A percentile compares a stretch with the other conserved stretches of the same genome.
Evolutionary conservation across 768 basidiomycete genomes (phyloP).

Genomic region (Naganishia vaughanmartiniae): DNA sequence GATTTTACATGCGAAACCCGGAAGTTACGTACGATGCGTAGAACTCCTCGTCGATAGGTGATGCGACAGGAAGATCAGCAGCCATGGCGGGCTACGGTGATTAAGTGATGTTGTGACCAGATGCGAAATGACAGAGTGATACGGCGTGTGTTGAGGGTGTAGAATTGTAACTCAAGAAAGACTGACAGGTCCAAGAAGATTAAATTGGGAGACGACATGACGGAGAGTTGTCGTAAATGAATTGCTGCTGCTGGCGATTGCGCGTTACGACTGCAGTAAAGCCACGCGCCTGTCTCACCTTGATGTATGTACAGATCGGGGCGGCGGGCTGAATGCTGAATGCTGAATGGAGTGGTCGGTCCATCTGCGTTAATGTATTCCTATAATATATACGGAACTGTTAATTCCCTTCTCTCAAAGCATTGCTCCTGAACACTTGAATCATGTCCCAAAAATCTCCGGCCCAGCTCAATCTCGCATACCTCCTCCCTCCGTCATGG

Average conservation of each 20-base stretch:
- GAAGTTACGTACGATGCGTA: slow-evolving; percentile 45
- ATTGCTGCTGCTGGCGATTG: neutral
- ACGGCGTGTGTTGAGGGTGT: neutral
- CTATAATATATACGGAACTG: neutral
- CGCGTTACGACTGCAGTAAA: slow-evolving; percentile 2
- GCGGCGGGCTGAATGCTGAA: no score
- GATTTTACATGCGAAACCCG: slow-evolving; percentile 15
- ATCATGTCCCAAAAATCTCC: slow-evolving; percentile 4
- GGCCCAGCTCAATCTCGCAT: slow-evolving; percentile 46
- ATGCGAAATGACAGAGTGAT: neutral
- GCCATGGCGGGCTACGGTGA: slow-evolving; percentile 19
- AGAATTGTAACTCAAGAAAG: neutral
- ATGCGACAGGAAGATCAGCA: slow-evolving; percentile 24
- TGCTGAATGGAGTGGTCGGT: neutral
- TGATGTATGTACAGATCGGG: no score
- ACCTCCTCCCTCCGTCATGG: slow-evolving; percentile 93
- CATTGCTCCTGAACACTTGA: neutral
- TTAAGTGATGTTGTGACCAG: neutral
- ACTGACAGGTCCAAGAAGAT: neutral
- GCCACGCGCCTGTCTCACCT: slow-evolving; percentile 20
- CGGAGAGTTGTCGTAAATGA: neutral
- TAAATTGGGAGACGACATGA: neutral
- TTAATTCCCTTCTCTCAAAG: no score
- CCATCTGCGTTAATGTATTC: no score
- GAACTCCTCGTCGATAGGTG: slow-evolving; percentile 51